phyloP scores from a whole-genome alignment of 352 stramenopile species.

The Phytophthora pisi region DNA sequence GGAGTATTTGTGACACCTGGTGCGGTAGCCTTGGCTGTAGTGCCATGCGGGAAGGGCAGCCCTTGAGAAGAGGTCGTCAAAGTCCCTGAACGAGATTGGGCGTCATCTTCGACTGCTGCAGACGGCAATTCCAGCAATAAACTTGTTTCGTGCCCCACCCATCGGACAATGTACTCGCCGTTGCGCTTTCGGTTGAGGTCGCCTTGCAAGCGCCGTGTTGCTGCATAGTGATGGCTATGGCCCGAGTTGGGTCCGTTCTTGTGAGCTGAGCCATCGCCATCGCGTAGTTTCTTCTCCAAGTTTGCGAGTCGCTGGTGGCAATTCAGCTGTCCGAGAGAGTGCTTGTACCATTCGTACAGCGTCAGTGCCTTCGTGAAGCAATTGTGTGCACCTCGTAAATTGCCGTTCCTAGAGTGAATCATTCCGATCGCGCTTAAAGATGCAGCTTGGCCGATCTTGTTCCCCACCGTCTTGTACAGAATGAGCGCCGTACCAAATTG shows the following conservation, averaged over 20 bases:
- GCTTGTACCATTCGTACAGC: slow-evolving; percentile 86
- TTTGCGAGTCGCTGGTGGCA: slow-evolving; percentile 83
- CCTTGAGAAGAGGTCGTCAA: slow-evolving; percentile 19
- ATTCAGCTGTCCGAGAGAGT: slow-evolving; percentile 78
- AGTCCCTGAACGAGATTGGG: slow-evolving; percentile 34
- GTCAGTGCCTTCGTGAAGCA: slow-evolving; percentile 84
- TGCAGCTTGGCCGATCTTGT: slow-evolving; percentile 79
- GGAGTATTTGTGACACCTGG: slow-evolving; percentile 51
- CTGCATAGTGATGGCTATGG: slow-evolving; percentile 83
- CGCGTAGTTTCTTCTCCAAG: slow-evolving; percentile 83
- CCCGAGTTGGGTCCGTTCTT: slow-evolving; percentile 62
- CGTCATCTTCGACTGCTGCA: slow-evolving; percentile 52
- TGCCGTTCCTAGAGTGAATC: slow-evolving; percentile 83
- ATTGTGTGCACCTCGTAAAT: slow-evolving; percentile 75
- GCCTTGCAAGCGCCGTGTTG: slow-evolving; percentile 72
- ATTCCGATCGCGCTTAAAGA: slow-evolving; percentile 81
- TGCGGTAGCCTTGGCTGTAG: slow-evolving; percentile 20
- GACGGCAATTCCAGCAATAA: slow-evolving; percentile 70
- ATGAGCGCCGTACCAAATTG: slow-evolving; percentile 81
- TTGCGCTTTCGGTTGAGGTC: slow-evolving; percentile 84
- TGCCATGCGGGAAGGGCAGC: slow-evolving; percentile 25
- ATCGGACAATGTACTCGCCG: slow-evolving; percentile 81
- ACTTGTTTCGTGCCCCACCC: slow-evolving; percentile 85
- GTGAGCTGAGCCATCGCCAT: slow-evolving; percentile 61
- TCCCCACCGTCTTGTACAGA: slow-evolving; percentile 72